Evolutionary conservation across 208 protist species (phyloP).

Genomic region (Sergeia podlipaevii): DNA sequence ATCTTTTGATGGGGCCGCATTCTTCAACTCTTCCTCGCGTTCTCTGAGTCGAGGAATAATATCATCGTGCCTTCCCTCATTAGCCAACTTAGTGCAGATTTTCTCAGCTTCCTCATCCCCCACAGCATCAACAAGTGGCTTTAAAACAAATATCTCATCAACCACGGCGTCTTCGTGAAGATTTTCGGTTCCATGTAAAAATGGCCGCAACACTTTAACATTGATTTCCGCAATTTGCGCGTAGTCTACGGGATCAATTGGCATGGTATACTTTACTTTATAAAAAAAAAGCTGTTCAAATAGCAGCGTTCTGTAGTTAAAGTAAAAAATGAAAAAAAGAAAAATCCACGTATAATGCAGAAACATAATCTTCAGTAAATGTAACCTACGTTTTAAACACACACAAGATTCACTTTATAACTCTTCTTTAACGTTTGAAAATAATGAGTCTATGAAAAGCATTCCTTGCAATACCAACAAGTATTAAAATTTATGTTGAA

Average conservation of each 20-base stretch:
- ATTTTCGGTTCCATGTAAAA: slow-evolving; percentile 17
- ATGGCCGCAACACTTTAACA: slow-evolving; percentile 14
- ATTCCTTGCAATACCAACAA: too few species aligned
- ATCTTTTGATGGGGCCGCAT: slow-evolving; percentile 5
- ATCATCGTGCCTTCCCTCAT: slow-evolving; percentile 10
- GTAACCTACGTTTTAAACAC: background rate
- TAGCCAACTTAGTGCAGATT: slow-evolving; percentile 6
- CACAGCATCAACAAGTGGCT: slow-evolving; percentile 14
- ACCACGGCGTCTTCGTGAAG: slow-evolving; percentile 12
- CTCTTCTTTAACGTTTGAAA: background rate
- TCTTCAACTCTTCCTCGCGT: slow-evolving; percentile 8
- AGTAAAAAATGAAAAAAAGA: background rate
- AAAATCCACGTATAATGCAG: slow-evolving; percentile 14
- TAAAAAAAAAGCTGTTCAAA: too few species aligned
- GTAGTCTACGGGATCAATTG: background rate
- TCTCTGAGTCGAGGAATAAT: slow-evolving; percentile 11
- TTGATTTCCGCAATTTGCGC: background rate
- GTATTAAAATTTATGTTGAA: too few species aligned
- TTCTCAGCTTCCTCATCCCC: slow-evolving; percentile 5
- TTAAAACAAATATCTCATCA: slow-evolving; percentile 29
- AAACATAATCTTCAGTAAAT: slow-evolving; percentile 2
- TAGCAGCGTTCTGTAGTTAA: background rate
- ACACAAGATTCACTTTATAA: too few species aligned
- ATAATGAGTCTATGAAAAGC: background rate
- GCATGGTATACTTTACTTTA: too few species aligned